Conservation (phyloP, 2,329 filamentous ascomycete species). For the Mollisiaceae sp. region DNA sequence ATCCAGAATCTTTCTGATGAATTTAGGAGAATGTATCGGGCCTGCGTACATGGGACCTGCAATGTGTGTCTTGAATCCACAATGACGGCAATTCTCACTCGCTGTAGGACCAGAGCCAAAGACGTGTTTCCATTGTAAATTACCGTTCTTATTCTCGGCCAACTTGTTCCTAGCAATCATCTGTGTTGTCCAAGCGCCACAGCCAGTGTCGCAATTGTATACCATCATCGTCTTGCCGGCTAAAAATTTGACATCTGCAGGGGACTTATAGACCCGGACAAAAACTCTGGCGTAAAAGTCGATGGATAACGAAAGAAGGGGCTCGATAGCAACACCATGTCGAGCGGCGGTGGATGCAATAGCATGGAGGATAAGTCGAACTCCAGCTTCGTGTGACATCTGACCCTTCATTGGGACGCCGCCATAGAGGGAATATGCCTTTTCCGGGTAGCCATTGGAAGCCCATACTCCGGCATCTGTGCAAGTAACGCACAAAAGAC, state of each 20-base stretch:
- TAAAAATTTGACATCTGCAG: constrained; percentile 86
- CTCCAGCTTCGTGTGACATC: constrained; percentile 86
- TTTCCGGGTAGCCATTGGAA: constrained; percentile 92
- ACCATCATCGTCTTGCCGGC: constrained; percentile 92
- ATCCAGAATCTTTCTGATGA: constrained; percentile 79
- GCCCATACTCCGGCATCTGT: constrained; percentile 96
- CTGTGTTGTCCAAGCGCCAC: constrained; percentile 89
- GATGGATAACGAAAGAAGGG: constrained; percentile 88
- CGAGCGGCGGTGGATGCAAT: constrained; percentile 80
- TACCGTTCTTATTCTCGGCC: constrained; percentile 71
- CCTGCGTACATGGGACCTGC: constrained; percentile 96
- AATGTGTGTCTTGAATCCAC: constrained; percentile 83
- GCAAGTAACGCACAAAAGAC: constrained; percentile 92
- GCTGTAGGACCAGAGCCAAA: constrained; percentile 73
- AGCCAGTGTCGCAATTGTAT: constrained; percentile 89
- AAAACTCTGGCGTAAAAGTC: constrained; percentile 95
- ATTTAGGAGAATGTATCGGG: constrained; percentile 81
- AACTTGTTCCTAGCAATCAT: constrained; percentile 73
- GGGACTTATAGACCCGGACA: constrained; percentile 78
- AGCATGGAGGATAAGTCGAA: constrained; percentile 84
- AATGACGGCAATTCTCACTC: constrained; percentile 76
- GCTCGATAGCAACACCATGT: constrained; percentile 89
- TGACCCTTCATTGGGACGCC: constrained; percentile 84
- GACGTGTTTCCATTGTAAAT: constrained; percentile 74
- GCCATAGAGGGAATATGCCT: constrained; percentile 92